Evolutionary conservation across 805 yeast genomes (phyloP).

Genomic region (Wickerhamiella musiphila): DNA sequence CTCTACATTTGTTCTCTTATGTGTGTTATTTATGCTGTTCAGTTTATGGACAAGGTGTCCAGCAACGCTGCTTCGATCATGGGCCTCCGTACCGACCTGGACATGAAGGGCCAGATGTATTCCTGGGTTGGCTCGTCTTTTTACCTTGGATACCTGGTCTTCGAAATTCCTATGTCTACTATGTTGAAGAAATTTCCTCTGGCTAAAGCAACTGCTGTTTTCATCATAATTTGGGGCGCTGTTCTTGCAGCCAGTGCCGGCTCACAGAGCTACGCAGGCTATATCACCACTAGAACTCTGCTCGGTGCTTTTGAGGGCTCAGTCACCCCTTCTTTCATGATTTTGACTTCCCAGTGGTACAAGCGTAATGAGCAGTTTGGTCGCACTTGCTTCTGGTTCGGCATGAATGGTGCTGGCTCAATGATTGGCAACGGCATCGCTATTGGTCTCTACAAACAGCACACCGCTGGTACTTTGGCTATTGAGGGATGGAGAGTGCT

Average conservation of each 20-base stretch:
- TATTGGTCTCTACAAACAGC: conserved; percentile 24
- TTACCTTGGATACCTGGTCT: conserved; percentile 45
- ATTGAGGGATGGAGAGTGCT: conserved; percentile 35
- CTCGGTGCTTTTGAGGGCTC: conserved; percentile 36
- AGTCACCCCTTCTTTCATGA: conserved; percentile 39
- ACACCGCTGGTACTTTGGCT: conserved; percentile 1
- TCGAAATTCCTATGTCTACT: conserved; percentile 32
- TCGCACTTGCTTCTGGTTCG: conserved; percentile 28
- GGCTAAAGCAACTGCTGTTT: conserved; percentile 30
- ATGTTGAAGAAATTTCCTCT: conserved; percentile 40
- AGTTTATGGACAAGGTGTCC: conserved; percentile 44
- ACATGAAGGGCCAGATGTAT: conserved; percentile 28
- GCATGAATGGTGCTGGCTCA: conserved; percentile 28
- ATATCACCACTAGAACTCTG: conserved; percentile 29
- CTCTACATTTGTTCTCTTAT: conserved; percentile 32
- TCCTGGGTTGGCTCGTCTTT: conserved; percentile 42
- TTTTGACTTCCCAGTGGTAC: conserved; percentile 44
- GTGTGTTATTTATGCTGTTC: conserved; percentile 32
- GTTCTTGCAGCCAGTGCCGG: conserved; percentile 30
- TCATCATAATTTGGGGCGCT: conserved; percentile 32
- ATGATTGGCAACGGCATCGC: conserved; percentile 33
- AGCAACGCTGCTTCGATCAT: conserved; percentile 35
- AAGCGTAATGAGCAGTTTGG: conserved; percentile 29
- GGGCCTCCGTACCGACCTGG: conserved; percentile 30
- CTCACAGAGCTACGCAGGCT: conserved; percentile 27